A percentile compares a stretch with the other conserved stretches of the same genome.
Evolutionary conservation across 2,329 filamentous ascomycete species (phyloP).

Genomic region (Colletotrichum phormii): DNA sequence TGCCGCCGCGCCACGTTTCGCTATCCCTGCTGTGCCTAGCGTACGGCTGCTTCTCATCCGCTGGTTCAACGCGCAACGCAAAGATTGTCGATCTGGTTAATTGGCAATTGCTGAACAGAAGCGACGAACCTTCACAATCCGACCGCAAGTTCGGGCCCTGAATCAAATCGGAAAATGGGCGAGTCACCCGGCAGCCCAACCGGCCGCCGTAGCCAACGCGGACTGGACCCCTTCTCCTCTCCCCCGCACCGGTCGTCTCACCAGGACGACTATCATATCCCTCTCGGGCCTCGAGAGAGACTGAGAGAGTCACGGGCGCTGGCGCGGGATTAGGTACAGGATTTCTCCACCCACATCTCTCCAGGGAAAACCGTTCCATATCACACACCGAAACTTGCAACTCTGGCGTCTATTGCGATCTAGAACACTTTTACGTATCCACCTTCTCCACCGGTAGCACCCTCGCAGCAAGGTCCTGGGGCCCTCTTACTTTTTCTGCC

Average conservation of each 20-base stretch:
- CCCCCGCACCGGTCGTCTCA: slow-evolving; percentile 32
- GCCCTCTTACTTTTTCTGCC: neutral
- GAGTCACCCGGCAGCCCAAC: neutral
- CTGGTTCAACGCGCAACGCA: slow-evolving; percentile 3
- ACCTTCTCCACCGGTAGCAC: neutral
- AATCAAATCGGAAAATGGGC: neutral
- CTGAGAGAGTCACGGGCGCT: neutral
- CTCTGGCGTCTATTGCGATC: slow-evolving; percentile 25
- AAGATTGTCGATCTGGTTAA: slow-evolving; percentile 10
- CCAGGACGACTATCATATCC: slow-evolving; percentile 4
- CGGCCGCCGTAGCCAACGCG: neutral
- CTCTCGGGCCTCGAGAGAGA: too few species aligned
- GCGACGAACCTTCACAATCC: neutral
- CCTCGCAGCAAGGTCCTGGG: slow-evolving; percentile 5
- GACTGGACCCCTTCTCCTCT: slow-evolving; percentile 1
- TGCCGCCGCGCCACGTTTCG: slow-evolving; percentile 12
- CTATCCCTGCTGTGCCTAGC: neutral
- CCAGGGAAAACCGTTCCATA: slow-evolving; percentile 27
- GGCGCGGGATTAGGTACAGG: neutral
- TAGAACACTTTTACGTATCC: slow-evolving; percentile 30
- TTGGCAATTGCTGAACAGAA: slow-evolving; percentile 18
- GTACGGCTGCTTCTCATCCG: neutral
- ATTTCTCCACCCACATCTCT: neutral
- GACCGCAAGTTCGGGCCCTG: neutral
- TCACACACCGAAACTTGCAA: slow-evolving; percentile 33